phyloP scores from a whole-genome alignment of 208 protist genomes.

The Wallacemonas collosoma region DNA sequence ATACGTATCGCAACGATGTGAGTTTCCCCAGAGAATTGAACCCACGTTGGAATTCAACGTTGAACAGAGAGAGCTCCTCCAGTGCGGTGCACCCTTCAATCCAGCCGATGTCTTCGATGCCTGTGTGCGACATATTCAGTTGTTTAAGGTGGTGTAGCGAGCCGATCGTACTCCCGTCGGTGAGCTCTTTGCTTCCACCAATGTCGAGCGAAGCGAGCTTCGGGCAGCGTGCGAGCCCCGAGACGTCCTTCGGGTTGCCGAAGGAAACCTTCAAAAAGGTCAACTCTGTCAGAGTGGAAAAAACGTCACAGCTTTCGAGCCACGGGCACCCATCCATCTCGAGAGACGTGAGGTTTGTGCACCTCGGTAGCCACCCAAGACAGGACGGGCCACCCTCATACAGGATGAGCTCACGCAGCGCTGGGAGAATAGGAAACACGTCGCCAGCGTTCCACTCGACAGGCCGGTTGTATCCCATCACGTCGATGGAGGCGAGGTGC shows the following conservation, averaged over 20 bases:
- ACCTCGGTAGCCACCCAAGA: neutral
- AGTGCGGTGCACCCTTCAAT: constrained; percentile 1
- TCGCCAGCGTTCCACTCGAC: constrained; percentile 3
- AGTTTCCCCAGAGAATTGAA: neutral
- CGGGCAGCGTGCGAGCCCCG: neutral
- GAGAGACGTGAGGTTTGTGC: neutral
- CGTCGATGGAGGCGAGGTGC: constrained; percentile 8
- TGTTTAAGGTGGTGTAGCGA: neutral
- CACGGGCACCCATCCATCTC: constrained; percentile 2
- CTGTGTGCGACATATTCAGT: neutral
- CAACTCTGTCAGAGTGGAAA: neutral
- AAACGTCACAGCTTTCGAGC: constrained; percentile 1
- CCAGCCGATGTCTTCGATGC: constrained; percentile 9
- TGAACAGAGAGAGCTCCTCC: neutral
- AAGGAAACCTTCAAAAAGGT: neutral
- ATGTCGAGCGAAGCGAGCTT: neutral
- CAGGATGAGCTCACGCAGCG: constrained; percentile 3
- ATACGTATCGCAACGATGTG: neutral
- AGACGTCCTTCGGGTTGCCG: neutral
- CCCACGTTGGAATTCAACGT: neutral
- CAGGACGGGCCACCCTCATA: neutral
- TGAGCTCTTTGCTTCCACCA: neutral
- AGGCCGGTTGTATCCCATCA: neutral
- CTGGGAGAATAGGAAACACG: neutral
- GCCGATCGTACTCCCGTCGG: neutral